phyloP scores from a whole-genome alignment of 306 rosid genomes.

The Lathyrus aphaca region DNA sequence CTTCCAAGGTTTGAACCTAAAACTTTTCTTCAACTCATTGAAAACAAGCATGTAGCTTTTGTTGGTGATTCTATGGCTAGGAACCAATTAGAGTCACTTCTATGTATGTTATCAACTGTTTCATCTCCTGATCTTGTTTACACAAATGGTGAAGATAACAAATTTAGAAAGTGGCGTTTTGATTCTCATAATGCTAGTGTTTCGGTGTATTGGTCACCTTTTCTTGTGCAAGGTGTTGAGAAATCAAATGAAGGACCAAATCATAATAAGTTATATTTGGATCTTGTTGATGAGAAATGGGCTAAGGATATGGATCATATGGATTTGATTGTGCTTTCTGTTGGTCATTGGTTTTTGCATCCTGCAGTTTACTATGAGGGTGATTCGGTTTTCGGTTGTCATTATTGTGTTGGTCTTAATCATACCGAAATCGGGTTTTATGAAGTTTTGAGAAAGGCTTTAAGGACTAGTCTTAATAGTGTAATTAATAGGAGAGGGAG shows the following conservation, averaged over 20 bases:
- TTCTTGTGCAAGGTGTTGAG: constrained; percentile 76
- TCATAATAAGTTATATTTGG: constrained; percentile 62
- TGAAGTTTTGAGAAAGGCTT: constrained; percentile 70
- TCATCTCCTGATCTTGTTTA: constrained; percentile 66
- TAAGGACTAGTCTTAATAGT: constrained; percentile 59
- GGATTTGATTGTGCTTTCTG: constrained; percentile 62
- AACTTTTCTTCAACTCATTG: constrained; percentile 58
- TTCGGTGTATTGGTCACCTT: constrained; percentile 91
- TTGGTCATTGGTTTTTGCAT: constrained; percentile 92
- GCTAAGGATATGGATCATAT: constrained; percentile 58
- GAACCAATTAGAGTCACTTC: constrained; percentile 91
- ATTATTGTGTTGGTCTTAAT: constrained; percentile 77
- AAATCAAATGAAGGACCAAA: constrained; percentile 58
- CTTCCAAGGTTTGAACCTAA: constrained; percentile 82
- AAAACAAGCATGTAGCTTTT: constrained; percentile 75
- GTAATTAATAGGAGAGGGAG: constrained; percentile 54
- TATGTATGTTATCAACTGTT: constrained; percentile 70
- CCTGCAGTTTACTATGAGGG: constrained; percentile 83
- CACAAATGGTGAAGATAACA: constrained; percentile 57
- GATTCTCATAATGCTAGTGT: constrained; percentile 59
- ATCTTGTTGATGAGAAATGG: constrained; percentile 84
- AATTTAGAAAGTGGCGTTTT: constrained; percentile 74
- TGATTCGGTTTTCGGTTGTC: constrained; percentile 70
- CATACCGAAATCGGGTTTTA: constrained; percentile 87
- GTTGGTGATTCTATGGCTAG: constrained; percentile 97